Base-by-base conservation (phyloP, 306 rosid genomes). In the Phaseolus lunatus region DNA sequence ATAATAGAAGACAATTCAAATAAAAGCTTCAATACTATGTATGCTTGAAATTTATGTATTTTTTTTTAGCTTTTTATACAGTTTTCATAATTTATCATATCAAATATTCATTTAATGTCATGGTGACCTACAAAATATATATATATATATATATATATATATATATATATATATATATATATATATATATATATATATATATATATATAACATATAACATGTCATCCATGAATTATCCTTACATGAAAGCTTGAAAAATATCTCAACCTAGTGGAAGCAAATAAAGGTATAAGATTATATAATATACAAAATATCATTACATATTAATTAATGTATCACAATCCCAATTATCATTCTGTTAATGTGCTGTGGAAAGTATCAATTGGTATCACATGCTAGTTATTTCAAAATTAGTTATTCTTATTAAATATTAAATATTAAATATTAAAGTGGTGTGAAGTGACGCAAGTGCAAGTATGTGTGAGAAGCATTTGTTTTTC, bases 391-490 rank as follows among this genome's bases (percentile, higher is more conserved):
- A 31, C 4, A 41, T n/a, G 23, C 24, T 62, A n/a, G 13, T 31
- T 31, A 33, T 62, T 62, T 33, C 45, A 16, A 62, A 31, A 62
- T 16, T 8, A 16, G 23, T 62, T 31, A 15, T 8, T 62, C 39
- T 62, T n/a, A 29, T 31, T 62, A 66, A 66, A 66, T 22, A n/a
- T n/a, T n/a, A n/a, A 3, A 41, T 41, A 12, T 24, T 24, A 24
- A 24, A n/a, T n/a, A n/a, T n/a, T n/a, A n/a, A 66, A 66, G 52
- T 41, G 20, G 72, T 19, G 72, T 66, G 72, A 41, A 43, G 53
- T 12, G 70, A 64, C 70, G n/a, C 12, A 37, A 37, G 48, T 37
- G 29, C 49, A 35, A 64, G 0, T 37, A 37, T 58, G 11, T 37
- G 70, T 64, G 49, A 37, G 10, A 18, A 19, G 29, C 70, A 64